phyloP scores from a whole-genome alignment of 2,329 filamentous ascomycete genomes.

The Didymosphaeria variabile region DNA sequence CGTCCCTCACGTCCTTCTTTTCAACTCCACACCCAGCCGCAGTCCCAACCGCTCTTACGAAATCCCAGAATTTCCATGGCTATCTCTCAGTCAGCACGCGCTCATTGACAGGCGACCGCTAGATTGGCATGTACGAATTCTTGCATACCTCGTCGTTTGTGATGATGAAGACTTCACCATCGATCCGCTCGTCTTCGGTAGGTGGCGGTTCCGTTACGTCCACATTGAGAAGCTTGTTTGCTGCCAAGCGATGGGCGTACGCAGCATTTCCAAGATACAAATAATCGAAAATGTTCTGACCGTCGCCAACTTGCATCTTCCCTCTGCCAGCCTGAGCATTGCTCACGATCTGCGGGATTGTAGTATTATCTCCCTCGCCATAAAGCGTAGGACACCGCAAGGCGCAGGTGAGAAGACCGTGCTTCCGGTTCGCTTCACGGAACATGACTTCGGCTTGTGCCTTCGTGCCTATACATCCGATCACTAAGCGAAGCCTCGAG shows the following conservation, averaged over 20 bases:
- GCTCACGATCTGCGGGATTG: constrained; percentile 5
- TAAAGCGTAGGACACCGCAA: constrained; percentile 15
- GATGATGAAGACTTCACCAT: constrained; percentile 20
- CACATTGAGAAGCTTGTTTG: constrained; percentile 12
- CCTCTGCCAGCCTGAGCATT: constrained; percentile 3
- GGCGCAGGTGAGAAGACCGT: constrained; percentile 17
- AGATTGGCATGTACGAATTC: background rate
- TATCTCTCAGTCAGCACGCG: background rate
- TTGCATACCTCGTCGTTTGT: constrained; percentile 16
- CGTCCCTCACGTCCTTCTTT: constrained; percentile 15
- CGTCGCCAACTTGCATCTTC: constrained; percentile 15
- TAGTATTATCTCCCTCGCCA: constrained; percentile 17
- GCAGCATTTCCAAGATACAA: constrained; percentile 15
- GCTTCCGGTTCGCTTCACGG: constrained; percentile 19
- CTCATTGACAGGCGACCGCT: background rate
- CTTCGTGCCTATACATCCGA: constrained; percentile 17
- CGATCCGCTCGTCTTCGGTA: constrained; percentile 2
- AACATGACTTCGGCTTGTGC: constrained; percentile 24
- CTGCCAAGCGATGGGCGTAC: constrained; percentile 16
- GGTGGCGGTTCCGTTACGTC: background rate
- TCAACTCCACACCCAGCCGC: constrained; percentile 10
- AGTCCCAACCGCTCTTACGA: constrained; percentile 8
- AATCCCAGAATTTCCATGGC: constrained; percentile 22
- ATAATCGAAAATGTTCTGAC: constrained; percentile 22
- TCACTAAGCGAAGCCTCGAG: background rate